A percentile compares a stretch with the other conserved stretches of the same genome.
These are phyloP conservation scores for Saccharomyces hybrid DNA, from an alignment of 1,139 yeast genomes.

Conservation along the genomic window DNA sequence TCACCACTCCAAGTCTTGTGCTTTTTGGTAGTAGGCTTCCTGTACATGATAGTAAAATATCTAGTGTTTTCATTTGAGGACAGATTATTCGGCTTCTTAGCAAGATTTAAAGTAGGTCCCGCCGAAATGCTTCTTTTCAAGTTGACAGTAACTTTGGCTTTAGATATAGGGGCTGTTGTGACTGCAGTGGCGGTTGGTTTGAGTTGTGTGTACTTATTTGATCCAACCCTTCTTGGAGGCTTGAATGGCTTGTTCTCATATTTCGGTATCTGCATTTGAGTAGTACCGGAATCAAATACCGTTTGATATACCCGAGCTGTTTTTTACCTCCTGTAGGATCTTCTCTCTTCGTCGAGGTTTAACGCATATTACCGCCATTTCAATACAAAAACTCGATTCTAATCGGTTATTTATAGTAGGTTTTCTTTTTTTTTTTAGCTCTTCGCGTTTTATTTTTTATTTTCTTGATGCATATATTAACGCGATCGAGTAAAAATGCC, in stretches of 20 bases:
- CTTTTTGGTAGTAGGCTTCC: conserved; percentile 68
- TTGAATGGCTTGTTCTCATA: conserved; percentile 33
- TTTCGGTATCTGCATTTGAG: conserved; percentile 2
- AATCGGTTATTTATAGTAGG: neutral
- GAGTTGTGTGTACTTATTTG: neutral
- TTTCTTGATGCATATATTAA: neutral
- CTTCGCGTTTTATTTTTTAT: neutral
- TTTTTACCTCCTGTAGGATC: neutral
- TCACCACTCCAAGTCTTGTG: conserved; percentile 96
- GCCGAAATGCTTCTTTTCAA: neutral
- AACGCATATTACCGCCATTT: neutral
- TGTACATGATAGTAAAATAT: conserved; percentile 45
- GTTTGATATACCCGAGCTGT: neutral
- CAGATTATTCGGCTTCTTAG: neutral
- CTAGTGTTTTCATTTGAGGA: conserved; percentile 12
- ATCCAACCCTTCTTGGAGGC: conserved; percentile 25
- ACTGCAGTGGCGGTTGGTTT: neutral
- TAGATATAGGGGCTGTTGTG: neutral
- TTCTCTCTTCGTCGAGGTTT: neutral
- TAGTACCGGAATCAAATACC: neutral
- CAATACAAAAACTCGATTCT: neutral
- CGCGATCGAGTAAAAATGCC: neutral
- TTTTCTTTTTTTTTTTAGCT: neutral
- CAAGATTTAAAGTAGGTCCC: neutral
- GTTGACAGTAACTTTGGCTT: neutral